A percentile compares a stretch with the other conserved stretches of the same genome.
phyloP scores from a whole-genome alignment of 768 basidiomycete genomes.

The Cystofilobasidium macerans region DNA sequence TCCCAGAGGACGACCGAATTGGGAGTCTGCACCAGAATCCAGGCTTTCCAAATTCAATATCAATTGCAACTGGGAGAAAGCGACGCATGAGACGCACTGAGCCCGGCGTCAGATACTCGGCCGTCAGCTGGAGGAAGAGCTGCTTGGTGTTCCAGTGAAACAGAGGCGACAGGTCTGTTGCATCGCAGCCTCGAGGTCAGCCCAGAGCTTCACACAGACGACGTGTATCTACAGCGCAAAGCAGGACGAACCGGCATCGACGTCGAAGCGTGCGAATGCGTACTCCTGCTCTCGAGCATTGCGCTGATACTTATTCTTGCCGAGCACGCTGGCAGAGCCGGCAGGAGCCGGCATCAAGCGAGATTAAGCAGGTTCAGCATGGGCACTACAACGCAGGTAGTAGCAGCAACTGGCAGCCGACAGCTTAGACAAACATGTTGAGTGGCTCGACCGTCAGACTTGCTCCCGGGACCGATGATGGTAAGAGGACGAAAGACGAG shows the following conservation, averaged over 20 bases:
- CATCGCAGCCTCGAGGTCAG: too few relatives aligned
- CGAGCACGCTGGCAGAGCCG: conserved; percentile 20
- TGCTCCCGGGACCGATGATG: conserved; percentile 28
- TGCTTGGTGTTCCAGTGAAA: conserved; percentile 98
- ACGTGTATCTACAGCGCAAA: neutral
- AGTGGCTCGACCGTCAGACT: conserved; percentile 50
- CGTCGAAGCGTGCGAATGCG: conserved; percentile 68
- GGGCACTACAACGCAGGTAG: too few relatives aligned
- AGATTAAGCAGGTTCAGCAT: neutral
- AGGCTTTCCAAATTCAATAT: neutral
- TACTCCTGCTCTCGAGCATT: conserved; percentile 55
- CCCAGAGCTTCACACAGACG: too few relatives aligned
- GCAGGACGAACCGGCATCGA: conserved; percentile 55
- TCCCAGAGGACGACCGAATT: conserved; percentile 87
- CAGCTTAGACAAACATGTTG: conserved; percentile 50
- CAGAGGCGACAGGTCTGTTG: conserved; percentile 69
- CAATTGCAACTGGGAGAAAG: neutral
- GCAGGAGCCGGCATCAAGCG: neutral
- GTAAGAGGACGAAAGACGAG: conserved; percentile 54
- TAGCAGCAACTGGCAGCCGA: neutral
- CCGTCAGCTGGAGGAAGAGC: conserved; percentile 72
- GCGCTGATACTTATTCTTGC: conserved; percentile 17
- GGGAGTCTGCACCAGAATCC: conserved; percentile 26
- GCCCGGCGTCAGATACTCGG: conserved; percentile 63
- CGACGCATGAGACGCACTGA: conserved; percentile 48